phyloP scores from a whole-genome alignment of 352 stramenopile genomes.

The Pythium apleroticum region DNA sequence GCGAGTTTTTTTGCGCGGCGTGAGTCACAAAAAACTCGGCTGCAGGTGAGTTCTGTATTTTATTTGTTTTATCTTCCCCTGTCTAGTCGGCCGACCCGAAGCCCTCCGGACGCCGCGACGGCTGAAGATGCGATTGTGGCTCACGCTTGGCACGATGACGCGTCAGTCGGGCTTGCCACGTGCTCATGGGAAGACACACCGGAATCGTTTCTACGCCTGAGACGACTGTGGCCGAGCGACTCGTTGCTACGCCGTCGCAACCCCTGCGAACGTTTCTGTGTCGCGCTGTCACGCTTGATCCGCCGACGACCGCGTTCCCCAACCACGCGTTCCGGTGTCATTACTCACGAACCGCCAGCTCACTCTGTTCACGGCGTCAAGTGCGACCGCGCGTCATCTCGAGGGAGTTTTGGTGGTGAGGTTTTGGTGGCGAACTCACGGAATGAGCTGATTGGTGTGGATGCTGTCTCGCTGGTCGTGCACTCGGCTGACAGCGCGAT shows the following conservation, averaged over 20 bases:
- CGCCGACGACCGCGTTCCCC: neutral
- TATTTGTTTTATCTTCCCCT: conserved; percentile 25
- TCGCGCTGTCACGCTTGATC: neutral
- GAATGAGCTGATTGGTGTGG: neutral
- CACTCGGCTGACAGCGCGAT: neutral
- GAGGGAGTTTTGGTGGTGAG: neutral
- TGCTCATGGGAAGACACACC: neutral
- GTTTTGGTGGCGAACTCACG: neutral
- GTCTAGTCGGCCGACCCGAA: conserved; percentile 12
- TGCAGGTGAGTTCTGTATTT: conserved; percentile 23
- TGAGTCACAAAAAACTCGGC: conserved; percentile 16
- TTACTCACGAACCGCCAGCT: neutral
- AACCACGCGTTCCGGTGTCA: neutral
- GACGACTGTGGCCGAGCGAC: neutral
- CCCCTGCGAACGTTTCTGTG: neutral
- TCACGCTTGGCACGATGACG: neutral
- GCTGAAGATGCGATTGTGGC: conserved; percentile 20
- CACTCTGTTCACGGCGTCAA: neutral
- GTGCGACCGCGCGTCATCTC: neutral
- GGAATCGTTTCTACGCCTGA: neutral
- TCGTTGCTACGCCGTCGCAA: too few relatives aligned
- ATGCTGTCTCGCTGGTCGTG: neutral
- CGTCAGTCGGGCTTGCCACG: neutral
- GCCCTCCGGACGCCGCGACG: neutral
- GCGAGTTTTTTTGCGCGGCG: conserved; percentile 14